Evolutionary conservation across 768 basidiomycete genomes (phyloP).

Genomic region (Gloeophyllum trabeum): DNA sequence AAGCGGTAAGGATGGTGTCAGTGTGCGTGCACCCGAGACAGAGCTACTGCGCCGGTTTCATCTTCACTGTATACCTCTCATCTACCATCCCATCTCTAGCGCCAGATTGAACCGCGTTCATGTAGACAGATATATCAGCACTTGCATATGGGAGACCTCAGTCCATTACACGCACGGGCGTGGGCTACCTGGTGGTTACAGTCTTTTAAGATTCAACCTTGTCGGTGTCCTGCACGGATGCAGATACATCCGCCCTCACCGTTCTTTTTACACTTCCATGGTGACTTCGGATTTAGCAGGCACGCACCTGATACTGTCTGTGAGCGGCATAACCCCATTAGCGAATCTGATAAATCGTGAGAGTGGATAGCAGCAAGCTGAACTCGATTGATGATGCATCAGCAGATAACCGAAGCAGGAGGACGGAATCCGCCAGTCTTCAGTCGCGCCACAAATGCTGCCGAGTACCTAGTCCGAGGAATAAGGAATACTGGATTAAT

Average conservation of each 20-base stretch:
- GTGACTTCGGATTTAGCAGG: not conserved
- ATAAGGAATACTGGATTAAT: no score
- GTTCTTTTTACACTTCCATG: not conserved
- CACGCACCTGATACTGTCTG: no score
- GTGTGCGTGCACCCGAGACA: not conserved
- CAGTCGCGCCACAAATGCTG: no score
- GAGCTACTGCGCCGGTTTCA: not conserved
- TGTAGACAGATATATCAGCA: not conserved
- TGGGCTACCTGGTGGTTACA: not conserved
- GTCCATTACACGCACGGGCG: not conserved
- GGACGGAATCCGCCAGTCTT: no score
- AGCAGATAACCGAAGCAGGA: no score
- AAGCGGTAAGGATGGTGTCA: constrained; percentile 6
- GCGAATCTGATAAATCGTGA: no score
- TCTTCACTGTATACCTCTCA: not conserved
- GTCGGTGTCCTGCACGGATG: no score
- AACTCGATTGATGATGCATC: no score
- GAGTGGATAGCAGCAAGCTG: no score
- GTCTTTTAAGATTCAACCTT: no score
- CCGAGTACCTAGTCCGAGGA: no score
- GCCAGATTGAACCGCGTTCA: not conserved
- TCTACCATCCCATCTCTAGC: not conserved
- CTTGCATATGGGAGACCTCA: not conserved
- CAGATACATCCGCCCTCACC: not conserved
- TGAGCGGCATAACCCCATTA: no score